These are phyloP conservation scores for Cairneyella variabilis DNA, from an alignment of 495 filamentous ascomycete species.

Conservation along the genomic window DNA sequence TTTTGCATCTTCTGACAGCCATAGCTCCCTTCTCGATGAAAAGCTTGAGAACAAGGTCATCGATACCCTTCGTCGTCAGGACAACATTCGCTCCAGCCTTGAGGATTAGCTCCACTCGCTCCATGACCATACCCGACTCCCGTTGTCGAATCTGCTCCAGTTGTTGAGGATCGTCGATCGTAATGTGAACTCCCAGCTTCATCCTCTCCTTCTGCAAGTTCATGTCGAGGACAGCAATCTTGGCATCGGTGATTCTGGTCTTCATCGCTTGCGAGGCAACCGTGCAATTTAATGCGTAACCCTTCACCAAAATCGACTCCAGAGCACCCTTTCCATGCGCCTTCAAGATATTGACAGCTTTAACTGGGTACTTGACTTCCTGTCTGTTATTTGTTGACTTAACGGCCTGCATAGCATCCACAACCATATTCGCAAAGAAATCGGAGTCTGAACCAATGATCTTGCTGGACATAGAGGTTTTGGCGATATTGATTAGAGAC, in stretches of 20 bases:
- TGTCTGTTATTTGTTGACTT: constrained; percentile 85
- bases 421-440: constrained; percentile 96
- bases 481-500: constrained; percentile 89
- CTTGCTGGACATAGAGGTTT: constrained; percentile 99
- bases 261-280: constrained; percentile 98
- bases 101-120: constrained; percentile 94
- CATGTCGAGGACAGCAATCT: constrained; percentile 96
- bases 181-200: constrained; percentile 98
- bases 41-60: constrained; percentile 89
- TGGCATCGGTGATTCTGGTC: constrained; percentile 87
- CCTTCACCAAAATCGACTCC: constrained; percentile 90
- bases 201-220: constrained; percentile 98
- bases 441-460: constrained; percentile 95
- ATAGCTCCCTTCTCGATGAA: constrained; percentile 96
- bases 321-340: constrained; percentile 89
- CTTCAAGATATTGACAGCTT: constrained; percentile 98
- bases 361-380: constrained; percentile 96
- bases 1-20: constrained; percentile 96
- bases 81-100: constrained; percentile 97
- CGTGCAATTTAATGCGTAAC: constrained; percentile 98
- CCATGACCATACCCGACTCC: constrained; percentile 88
- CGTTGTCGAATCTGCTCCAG: constrained; percentile 94
- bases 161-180: constrained; percentile 93
- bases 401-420: constrained; percentile 94
- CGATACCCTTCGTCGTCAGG: constrained; percentile 96